Percentiles rank a stretch among this genome's conserved stretches.
Evolutionary conservation across 371 early-diverging fungal genomes (phyloP).

Genomic region (Mucor velutinosus): DNA sequence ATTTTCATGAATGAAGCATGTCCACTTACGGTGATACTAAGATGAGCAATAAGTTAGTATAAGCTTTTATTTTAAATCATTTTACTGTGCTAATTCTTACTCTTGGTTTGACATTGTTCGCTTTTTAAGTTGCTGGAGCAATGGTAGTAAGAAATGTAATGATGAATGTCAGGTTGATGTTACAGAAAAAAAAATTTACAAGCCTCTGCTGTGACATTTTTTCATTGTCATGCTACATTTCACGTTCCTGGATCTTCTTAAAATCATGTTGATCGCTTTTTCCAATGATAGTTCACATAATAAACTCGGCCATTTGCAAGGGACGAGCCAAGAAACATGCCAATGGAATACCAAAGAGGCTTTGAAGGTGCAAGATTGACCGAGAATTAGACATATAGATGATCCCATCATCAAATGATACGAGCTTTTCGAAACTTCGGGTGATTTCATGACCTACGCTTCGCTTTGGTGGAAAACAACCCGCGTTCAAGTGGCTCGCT

Average conservation of each 20-base stretch:
- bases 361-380: no score
- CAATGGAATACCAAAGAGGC: no score
- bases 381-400: no score
- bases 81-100: background rate
- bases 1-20: background rate
- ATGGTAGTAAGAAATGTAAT: background rate
- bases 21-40: constrained; percentile 8
- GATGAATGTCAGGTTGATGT: background rate
- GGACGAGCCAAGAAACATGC: no score
- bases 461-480: no score
- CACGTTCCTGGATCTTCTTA: background rate
- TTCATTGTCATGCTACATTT: background rate
- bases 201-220: background rate
- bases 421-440: no score
- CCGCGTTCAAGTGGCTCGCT: no score
- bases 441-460: no score
- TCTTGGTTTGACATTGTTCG: constrained; percentile 6
- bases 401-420: no score
- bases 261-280: no score
- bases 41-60: background rate
- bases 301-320: no score
- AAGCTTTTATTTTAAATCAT: background rate
- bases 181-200: background rate
- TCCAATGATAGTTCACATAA: no score
- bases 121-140: background rate